Conservation (phyloP, 768 basidiomycete species). For the Auricularia auricula-judae region DNA sequence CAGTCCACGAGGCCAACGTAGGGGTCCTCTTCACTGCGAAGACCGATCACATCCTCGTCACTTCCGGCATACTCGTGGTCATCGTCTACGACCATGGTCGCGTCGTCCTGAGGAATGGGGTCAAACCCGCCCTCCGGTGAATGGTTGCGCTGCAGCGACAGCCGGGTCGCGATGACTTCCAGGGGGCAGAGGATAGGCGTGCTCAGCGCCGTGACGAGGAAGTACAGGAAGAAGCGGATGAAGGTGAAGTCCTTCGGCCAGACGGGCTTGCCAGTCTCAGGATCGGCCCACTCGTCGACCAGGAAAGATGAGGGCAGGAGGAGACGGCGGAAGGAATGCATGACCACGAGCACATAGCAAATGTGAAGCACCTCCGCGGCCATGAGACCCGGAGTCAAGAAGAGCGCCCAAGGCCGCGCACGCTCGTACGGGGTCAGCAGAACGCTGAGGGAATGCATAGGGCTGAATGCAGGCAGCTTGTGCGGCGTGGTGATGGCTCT, state of each 20-base stretch:
- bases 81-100: conserved; percentile 28
- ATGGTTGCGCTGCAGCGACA: conserved; percentile 80
- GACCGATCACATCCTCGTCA: conserved; percentile 81
- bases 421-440: conserved; percentile 76
- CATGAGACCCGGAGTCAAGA: conserved; percentile 62
- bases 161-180: conserved; percentile 67
- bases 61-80: conserved; percentile 51
- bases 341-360: conserved; percentile 31
- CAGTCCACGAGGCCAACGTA: conserved; percentile 69
- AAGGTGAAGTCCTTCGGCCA: conserved; percentile 32
- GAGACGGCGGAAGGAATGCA: conserved; percentile 35
- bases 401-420: conserved; percentile 67
- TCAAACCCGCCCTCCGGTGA: conserved; percentile 57
- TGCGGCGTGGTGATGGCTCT: conserved; percentile 81
- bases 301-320: conserved; percentile 38
- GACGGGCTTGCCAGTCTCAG: conserved; percentile 19
- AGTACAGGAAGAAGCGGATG: conserved; percentile 42
- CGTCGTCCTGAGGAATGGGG: conserved; percentile 58
- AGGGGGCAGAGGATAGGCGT: conserved; percentile 57
- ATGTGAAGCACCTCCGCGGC: conserved; percentile 33
- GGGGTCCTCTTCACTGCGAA: conserved; percentile 70
- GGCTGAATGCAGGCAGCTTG: conserved; percentile 53
- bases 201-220: conserved; percentile 44
- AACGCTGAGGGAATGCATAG: conserved; percentile 48
- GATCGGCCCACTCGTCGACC: conserved; percentile 21